A percentile compares a stretch with the other conserved stretches of the same genome.
These are phyloP conservation scores for Tetracentron sinense DNA, from an alignment of 164 flowering plant species.

Conservation along the genomic window DNA sequence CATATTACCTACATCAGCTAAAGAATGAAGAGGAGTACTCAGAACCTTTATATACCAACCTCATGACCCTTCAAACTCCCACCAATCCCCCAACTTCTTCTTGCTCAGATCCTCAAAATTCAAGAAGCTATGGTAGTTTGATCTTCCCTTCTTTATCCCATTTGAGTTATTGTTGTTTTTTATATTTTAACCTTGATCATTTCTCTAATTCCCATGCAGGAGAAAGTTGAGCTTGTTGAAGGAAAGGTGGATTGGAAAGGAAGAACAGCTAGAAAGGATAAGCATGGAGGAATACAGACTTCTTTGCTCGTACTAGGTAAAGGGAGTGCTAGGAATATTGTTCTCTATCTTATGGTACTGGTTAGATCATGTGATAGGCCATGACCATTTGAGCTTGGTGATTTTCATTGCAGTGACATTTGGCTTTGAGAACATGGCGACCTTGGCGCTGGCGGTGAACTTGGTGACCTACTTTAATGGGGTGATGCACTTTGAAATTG, in stretches of 20 bases:
- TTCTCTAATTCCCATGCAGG: constrained; percentile 25
- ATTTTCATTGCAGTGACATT: constrained; percentile 34
- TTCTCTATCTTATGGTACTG: background rate
- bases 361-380: too few relatives aligned
- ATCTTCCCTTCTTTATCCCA: background rate
- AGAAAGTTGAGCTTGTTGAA: constrained; percentile 36
- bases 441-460: constrained; percentile 46
- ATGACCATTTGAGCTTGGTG: too few relatives aligned
- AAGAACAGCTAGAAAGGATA: constrained; percentile 43
- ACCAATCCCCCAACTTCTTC: background rate
- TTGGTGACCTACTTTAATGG: constrained; percentile 56
- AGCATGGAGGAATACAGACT: constrained; percentile 53
- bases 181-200: background rate
- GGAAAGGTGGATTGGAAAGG: constrained; percentile 85
- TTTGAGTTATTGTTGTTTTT: background rate
- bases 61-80: background rate
- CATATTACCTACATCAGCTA: background rate
- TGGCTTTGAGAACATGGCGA: constrained; percentile 50
- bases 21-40: background rate
- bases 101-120: background rate
- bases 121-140: constrained; percentile 5
- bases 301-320: constrained; percentile 47
- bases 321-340: too few relatives aligned
- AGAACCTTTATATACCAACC: background rate
- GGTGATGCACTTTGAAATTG: constrained; percentile 48